phyloP scores from a whole-genome alignment of 352 stramenopile species.

The Globisporangium iwayamae region DNA sequence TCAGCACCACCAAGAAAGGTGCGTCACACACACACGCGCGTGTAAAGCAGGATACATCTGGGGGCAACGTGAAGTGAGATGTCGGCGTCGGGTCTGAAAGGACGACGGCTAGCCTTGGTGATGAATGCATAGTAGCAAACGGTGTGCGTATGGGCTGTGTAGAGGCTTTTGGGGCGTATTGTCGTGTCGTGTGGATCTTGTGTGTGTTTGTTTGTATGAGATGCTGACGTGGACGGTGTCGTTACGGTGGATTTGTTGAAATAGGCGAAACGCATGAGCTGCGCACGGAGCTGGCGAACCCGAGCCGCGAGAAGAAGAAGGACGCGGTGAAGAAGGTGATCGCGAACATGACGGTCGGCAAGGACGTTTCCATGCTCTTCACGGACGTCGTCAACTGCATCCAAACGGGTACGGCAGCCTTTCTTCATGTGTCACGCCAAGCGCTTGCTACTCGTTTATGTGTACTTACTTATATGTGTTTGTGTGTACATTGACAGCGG shows the following conservation, averaged over 20 bases:
- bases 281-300: conserved; percentile 95
- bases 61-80: not conserved
- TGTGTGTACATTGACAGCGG: conserved; percentile 38
- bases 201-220: not conserved
- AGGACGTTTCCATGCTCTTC: conserved; percentile 99
- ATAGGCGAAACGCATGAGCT: conserved; percentile 96
- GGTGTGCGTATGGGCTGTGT: not conserved
- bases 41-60: not conserved
- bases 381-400: conserved; percentile 99
- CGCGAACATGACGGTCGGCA: conserved; percentile 99
- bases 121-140: not conserved
- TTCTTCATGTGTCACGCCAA: too few relatives aligned
- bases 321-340: conserved; percentile 99
- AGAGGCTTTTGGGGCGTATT: not conserved
- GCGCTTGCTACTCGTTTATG: not conserved
- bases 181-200: not conserved
- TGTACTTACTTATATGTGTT: not conserved
- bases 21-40: not conserved
- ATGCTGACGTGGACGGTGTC: not conserved
- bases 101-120: not conserved
- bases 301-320: conserved; percentile 97
- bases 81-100: not conserved
- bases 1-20: conserved; percentile 98
- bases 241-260: not conserved
- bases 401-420: conserved; percentile 84